These are phyloP conservation scores for Vinca major DNA, from an alignment of 305 asterid species.

Conservation along the genomic window DNA sequence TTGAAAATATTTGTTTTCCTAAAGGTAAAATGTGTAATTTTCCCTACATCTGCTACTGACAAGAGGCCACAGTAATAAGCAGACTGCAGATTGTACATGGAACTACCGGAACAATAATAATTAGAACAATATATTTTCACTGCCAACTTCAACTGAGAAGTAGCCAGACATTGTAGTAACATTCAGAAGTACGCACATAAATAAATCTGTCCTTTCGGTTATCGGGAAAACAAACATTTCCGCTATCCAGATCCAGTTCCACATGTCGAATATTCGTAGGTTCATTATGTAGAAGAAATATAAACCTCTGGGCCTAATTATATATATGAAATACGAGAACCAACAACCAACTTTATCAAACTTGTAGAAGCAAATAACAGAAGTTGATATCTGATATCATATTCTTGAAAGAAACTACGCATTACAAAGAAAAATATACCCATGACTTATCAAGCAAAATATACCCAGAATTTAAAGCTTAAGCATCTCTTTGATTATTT, in stretches of 20 bases:
- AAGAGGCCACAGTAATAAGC: not conserved
- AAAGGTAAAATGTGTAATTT: too few relatives aligned
- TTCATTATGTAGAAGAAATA: not conserved
- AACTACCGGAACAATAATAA: not conserved
- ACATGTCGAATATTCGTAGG: not conserved
- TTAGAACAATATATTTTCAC: not conserved
- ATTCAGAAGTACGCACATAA: not conserved
- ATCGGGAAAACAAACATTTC: not conserved
- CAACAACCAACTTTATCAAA: not conserved
- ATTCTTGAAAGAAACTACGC: not conserved
- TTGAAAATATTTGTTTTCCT: too few relatives aligned
- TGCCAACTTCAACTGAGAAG: not conserved
- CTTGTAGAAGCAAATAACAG: not conserved
- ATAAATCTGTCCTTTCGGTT: not conserved
- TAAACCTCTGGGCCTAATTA: not conserved
- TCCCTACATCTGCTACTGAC: too few relatives aligned
- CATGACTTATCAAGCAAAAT: not conserved
- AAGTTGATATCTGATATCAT: not conserved
- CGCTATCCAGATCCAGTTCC: not conserved
- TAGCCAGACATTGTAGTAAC: not conserved
- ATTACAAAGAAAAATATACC: not conserved
- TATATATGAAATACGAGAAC: not conserved
- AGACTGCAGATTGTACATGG: constrained; percentile 2
- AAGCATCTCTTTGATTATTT: not conserved
- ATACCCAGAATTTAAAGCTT: not conserved